Conservation (phyloP, 495 filamentous ascomycete genomes). For the Aspergillus leporis region DNA sequence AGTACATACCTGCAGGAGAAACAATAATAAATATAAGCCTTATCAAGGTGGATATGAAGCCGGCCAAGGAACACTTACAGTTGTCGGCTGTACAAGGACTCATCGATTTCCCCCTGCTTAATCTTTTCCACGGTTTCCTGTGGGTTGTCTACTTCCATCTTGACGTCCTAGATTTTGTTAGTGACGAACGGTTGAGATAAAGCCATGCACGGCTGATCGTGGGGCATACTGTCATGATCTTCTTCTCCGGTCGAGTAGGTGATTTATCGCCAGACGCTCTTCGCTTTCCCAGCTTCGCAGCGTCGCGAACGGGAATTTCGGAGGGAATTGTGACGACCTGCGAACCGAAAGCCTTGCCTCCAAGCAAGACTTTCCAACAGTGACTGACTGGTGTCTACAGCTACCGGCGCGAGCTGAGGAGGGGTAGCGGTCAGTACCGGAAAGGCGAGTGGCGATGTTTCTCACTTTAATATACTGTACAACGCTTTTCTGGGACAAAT, state of each 20-base stretch:
- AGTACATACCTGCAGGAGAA: conserved; percentile 69
- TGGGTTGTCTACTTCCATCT: conserved; percentile 79
- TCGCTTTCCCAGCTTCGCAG: conserved; percentile 77
- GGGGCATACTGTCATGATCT: conserved; percentile 77
- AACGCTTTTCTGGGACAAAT: conserved; percentile 15
- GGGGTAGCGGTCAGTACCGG: conserved; percentile 32
- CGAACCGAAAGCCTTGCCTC: conserved; percentile 50
- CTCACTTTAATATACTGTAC: conserved; percentile 15
- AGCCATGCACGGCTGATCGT: neutral
- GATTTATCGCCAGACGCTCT: conserved; percentile 76
- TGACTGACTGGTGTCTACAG: conserved; percentile 30
- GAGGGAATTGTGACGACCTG: conserved; percentile 54
- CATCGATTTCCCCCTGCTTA: conserved; percentile 81
- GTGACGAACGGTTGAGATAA: conserved; percentile 2
- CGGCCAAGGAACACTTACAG: conserved; percentile 53
- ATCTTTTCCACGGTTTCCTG: conserved; percentile 56
- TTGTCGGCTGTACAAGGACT: conserved; percentile 96
- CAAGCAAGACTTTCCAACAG: conserved; percentile 53
- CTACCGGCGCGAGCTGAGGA: conserved; percentile 32
- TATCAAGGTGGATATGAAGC: neutral
- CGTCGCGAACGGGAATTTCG: conserved; percentile 53
- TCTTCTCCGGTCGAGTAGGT: conserved; percentile 69
- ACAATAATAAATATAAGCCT: conserved; percentile 12
- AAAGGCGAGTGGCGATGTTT: conserved; percentile 7
- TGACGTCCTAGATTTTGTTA: conserved; percentile 54